Percentiles rank a stretch among this genome's conserved stretches.
phyloP scores from a whole-genome alignment of 257 asterid species.

The Petunia secreta region DNA sequence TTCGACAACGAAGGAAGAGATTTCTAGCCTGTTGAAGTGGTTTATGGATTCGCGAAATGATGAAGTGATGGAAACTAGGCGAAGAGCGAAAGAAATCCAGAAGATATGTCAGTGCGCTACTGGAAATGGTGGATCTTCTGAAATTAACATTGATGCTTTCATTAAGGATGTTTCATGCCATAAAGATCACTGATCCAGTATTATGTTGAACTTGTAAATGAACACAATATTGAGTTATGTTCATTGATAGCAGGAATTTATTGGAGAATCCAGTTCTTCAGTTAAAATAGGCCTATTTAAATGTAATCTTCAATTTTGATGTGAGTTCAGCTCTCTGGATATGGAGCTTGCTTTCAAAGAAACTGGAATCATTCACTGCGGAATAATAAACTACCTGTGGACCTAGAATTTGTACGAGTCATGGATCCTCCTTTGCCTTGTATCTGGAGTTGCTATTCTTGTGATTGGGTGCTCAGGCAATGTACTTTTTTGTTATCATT shows the following conservation, averaged over 20 bases:
- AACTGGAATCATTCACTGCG: too few relatives aligned
- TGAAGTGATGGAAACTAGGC: constrained; percentile 10
- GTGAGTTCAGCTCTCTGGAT: not conserved
- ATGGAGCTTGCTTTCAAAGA: not conserved
- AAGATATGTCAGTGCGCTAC: not conserved
- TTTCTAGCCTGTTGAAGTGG: constrained; percentile 18
- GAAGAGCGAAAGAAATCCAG: constrained; percentile 21
- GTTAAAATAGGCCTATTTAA: not conserved
- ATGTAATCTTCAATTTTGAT: constrained; percentile 4
- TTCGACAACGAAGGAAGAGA: constrained; percentile 36
- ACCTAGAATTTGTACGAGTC: too few relatives aligned
- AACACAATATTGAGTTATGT: not conserved
- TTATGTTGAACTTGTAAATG: not conserved
- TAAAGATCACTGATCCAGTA: not conserved
- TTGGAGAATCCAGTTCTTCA: not conserved
- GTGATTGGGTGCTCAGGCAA: too few relatives aligned
- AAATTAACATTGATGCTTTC: constrained; percentile 24
- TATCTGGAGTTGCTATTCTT: too few relatives aligned
- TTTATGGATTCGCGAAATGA: constrained; percentile 32
- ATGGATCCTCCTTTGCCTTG: too few relatives aligned
- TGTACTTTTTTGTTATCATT: too few relatives aligned
- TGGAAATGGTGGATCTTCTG: constrained; percentile 8
- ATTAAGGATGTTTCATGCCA: constrained; percentile 2
- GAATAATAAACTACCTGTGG: too few relatives aligned
- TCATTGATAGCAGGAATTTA: not conserved